Evolutionary conservation across 2,329 filamentous ascomycete genomes (phyloP).

Genomic region (Colletotrichum abscissum): DNA sequence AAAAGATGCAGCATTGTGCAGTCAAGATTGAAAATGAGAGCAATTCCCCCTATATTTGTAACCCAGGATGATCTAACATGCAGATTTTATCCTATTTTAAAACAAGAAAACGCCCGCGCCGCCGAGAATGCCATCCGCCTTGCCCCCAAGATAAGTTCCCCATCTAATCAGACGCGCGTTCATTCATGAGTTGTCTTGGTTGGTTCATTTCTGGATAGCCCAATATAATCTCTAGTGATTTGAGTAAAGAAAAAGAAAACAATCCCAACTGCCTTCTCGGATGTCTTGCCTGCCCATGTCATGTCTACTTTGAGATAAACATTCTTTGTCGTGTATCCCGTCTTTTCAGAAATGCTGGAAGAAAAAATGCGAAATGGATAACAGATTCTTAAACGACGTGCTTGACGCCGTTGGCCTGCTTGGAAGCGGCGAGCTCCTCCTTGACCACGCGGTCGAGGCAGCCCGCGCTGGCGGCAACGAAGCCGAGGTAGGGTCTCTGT

Average conservation of each 20-base stretch:
- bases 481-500: conserved; percentile 77
- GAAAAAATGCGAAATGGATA: background rate
- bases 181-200: conserved; percentile 9
- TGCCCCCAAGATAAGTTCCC: background rate
- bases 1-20: background rate
- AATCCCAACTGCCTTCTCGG: background rate
- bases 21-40: background rate
- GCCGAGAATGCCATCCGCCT: conserved; percentile 2
- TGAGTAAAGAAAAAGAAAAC: background rate
- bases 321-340: background rate
- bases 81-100: background rate
- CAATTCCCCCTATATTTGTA: background rate
- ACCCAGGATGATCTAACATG: background rate
- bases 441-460: conserved; percentile 62
- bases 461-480: conserved; percentile 82
- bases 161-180: background rate
- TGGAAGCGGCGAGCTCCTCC: conserved; percentile 38
- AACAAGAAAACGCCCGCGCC: background rate
- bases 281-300: background rate
- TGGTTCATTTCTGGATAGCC: conserved; percentile 12
- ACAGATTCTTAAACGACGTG: conserved; percentile 25
- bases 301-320: conserved; percentile 10
- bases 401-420: conserved; percentile 28
- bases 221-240: background rate
- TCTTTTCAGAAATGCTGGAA: conserved; percentile 1